Percentiles rank a stretch among this genome's conserved stretches.
Conservation (phyloP, 2,329 filamentous ascomycete genomes). For the Nannizziopsis barbatae region DNA sequence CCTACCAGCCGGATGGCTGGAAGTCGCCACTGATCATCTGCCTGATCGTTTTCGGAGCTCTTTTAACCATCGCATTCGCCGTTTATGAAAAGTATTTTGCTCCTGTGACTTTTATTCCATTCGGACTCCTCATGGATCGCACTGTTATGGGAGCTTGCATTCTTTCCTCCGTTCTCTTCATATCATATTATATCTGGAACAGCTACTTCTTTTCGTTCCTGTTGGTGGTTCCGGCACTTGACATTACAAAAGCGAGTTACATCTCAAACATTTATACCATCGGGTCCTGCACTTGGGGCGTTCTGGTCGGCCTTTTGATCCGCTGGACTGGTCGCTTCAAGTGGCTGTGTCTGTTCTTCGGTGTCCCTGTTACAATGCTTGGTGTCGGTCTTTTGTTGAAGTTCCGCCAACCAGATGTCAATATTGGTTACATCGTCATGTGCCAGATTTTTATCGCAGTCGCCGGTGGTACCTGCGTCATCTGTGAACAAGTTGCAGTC, state of each 20-base stretch:
- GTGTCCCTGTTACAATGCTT: conserved; percentile 40
- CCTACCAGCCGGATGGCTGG: conserved; percentile 31
- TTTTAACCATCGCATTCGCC: conserved; percentile 43
- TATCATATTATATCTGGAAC: conserved; percentile 24
- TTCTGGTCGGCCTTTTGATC: conserved; percentile 44
- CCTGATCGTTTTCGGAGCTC: conserved; percentile 43
- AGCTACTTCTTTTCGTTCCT: conserved; percentile 28
- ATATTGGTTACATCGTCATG: conserved; percentile 43
- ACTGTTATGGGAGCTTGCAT: conserved; percentile 43
- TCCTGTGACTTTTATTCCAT: conserved; percentile 44
- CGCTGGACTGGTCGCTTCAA: conserved; percentile 43
- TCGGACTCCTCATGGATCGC: conserved; percentile 37
- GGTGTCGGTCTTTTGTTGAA: conserved; percentile 44
- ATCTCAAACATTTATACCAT: conserved; percentile 43
- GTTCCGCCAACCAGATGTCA: conserved; percentile 39
- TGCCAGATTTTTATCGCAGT: conserved; percentile 44
- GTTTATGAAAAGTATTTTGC: conserved; percentile 45
- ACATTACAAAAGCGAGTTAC: conserved; percentile 26
- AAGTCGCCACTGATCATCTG: conserved; percentile 37
- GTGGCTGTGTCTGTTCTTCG: conserved; percentile 39
- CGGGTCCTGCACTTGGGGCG: conserved; percentile 43
- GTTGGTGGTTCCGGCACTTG: conserved; percentile 28
- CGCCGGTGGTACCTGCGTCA: conserved; percentile 41
- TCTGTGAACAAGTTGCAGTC: conserved; percentile 46
- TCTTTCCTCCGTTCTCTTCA: conserved; percentile 30